phyloP scores from a whole-genome alignment of 441 rosid species.

The Rhodomyrtus psidioides region DNA sequence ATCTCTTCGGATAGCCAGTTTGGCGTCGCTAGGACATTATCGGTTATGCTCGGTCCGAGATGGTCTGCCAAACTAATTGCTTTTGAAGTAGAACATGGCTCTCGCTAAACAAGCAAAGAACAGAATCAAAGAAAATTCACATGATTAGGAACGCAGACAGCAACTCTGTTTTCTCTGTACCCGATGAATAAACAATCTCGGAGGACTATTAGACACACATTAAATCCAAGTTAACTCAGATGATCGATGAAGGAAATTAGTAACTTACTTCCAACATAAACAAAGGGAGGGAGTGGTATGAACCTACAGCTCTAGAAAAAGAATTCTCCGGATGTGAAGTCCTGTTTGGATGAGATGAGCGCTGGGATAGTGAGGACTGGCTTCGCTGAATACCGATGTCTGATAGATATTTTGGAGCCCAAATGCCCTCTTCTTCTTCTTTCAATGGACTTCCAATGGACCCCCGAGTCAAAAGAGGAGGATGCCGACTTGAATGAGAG shows the following conservation, averaged over 20 bases:
- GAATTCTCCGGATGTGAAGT: conserved; percentile 25
- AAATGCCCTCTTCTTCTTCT: conserved; percentile 18
- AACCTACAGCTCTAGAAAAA: conserved; percentile 41
- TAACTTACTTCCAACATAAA: conserved; percentile 79
- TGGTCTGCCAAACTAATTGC: conserved; percentile 29
- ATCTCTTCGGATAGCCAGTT: conserved; percentile 80
- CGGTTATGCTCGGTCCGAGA: conserved; percentile 26
- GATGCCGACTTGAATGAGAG: conserved; percentile 10
- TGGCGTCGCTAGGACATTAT: conserved; percentile 32
- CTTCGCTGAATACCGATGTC: conserved; percentile 53
- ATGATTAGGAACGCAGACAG: background rate
- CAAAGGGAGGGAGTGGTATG: conserved; percentile 81
- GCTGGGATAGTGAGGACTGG: conserved; percentile 67
- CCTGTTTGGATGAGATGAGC: conserved; percentile 34
- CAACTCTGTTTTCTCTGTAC: background rate
- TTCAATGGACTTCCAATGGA: conserved; percentile 15
- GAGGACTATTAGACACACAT: background rate
- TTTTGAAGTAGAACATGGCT: conserved; percentile 28
- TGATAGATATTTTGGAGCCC: conserved; percentile 19
- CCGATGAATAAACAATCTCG: background rate
- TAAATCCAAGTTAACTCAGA: background rate
- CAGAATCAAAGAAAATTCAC: background rate
- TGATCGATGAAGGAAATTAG: background rate
- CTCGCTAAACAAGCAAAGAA: conserved; percentile 19
- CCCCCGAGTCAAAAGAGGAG: conserved; percentile 7